Evolutionary conservation across 2,329 filamentous ascomycete species (phyloP).

Genomic region (Aspergillus bombycis): DNA sequence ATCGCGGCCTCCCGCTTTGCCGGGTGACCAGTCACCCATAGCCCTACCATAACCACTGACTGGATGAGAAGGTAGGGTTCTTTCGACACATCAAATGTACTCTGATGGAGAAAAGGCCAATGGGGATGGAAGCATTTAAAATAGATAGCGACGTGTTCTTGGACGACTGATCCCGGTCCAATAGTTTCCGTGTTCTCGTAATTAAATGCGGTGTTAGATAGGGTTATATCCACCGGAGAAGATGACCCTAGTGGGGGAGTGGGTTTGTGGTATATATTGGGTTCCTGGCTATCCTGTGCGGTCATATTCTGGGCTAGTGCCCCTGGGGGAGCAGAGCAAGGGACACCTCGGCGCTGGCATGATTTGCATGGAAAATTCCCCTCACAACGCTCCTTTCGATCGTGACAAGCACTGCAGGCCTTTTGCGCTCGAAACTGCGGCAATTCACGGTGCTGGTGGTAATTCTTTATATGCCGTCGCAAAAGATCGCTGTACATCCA

Average conservation of each 20-base stretch:
- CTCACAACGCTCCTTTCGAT: not conserved
- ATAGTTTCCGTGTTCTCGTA: too few species aligned
- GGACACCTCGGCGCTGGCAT: not conserved
- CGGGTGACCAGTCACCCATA: slow-evolving; percentile 28
- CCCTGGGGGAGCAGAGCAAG: not conserved
- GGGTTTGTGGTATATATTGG: too few species aligned
- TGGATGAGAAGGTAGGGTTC: slow-evolving; percentile 34
- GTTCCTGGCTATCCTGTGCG: too few species aligned
- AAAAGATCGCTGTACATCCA: not conserved
- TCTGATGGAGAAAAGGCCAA: slow-evolving; percentile 35
- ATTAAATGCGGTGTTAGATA: too few species aligned
- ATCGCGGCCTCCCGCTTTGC: slow-evolving; percentile 25
- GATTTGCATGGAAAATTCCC: not conserved
- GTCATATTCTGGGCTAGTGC: too few species aligned
- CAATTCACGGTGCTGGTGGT: not conserved
- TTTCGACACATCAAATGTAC: slow-evolving; percentile 21
- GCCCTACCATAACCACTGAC: slow-evolving; percentile 31
- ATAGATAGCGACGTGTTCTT: too few species aligned
- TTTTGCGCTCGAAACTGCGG: too few species aligned
- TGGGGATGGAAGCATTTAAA: slow-evolving; percentile 26
- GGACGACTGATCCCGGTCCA: too few species aligned
- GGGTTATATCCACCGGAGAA: not conserved
- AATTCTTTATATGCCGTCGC: not conserved
- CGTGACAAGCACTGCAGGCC: not conserved
- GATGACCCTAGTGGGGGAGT: too few species aligned